phyloP scores from a whole-genome alignment of 1,284 basidiomycete genomes.

The Sanghuangporus sanghuang region DNA sequence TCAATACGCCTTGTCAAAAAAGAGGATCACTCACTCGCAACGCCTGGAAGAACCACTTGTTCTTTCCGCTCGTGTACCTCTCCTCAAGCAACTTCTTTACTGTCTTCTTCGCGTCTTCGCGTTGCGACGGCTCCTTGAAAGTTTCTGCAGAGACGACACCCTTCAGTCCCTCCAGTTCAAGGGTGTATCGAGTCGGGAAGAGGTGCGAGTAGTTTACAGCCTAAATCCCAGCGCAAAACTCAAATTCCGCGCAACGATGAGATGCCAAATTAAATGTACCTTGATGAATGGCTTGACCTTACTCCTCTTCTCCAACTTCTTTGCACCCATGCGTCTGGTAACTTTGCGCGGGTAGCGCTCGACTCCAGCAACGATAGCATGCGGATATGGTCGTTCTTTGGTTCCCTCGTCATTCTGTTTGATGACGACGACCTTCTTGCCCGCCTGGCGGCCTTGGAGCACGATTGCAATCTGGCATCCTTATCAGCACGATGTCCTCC shows the following conservation, averaged over 20 bases:
- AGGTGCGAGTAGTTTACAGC: constrained; percentile 94
- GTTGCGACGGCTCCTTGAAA: constrained; percentile 92
- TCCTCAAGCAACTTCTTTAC: constrained; percentile 96
- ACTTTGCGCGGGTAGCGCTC: constrained; percentile 97
- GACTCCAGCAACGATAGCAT: constrained; percentile 93
- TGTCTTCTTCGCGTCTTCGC: constrained; percentile 91
- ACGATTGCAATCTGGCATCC: constrained; percentile 81
- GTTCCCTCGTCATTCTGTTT: constrained; percentile 86
- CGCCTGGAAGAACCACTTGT: constrained; percentile 91
- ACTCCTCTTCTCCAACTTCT: constrained; percentile 85
- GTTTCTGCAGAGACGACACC: constrained; percentile 78
- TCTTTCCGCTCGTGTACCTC: constrained; percentile 85
- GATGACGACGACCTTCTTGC: constrained; percentile 89
- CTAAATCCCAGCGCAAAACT: constrained; percentile 32
- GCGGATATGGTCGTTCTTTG: constrained; percentile 89
- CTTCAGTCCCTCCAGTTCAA: constrained; percentile 92
- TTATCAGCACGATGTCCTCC: neutral
- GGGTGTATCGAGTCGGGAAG: constrained; percentile 94
- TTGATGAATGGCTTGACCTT: constrained; percentile 99
- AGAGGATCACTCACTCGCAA: constrained; percentile 54
- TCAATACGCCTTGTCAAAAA: neutral
- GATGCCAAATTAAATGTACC: constrained; percentile 43
- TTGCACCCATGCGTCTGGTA: constrained; percentile 93
- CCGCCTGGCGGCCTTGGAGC: constrained; percentile 94
- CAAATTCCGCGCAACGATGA: neutral